Evolutionary conservation across 176 grass and related monocot species (phyloP).

Genomic region (Triticum urartu): DNA sequence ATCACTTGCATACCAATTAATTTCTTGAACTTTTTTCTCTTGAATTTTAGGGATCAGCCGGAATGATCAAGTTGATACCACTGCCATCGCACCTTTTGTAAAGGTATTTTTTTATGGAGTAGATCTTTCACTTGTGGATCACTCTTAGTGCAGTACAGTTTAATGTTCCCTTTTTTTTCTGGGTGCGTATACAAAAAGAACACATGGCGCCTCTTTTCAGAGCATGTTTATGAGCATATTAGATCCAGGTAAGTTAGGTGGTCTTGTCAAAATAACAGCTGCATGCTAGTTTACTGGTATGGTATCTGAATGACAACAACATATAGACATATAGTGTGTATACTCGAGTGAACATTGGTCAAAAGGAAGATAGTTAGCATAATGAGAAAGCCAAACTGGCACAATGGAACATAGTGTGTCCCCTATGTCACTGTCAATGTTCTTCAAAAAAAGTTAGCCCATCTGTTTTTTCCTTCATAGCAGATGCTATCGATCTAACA

Average conservation of each 20-base stretch:
- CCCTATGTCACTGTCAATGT: background rate
- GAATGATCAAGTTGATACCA: slow-evolving; percentile 47
- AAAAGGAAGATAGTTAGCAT: slow-evolving; percentile 2
- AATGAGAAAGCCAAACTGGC: background rate
- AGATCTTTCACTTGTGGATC: background rate
- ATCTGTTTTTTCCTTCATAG: background rate
- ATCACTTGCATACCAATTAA: background rate
- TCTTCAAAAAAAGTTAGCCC: background rate
- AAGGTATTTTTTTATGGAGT: slow-evolving; percentile 46
- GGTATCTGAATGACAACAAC: background rate
- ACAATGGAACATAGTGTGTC: background rate
- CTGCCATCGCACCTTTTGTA: slow-evolving; percentile 39
- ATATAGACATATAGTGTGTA: background rate
- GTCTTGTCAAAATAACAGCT: background rate
- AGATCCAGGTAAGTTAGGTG: background rate
- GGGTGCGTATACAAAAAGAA: background rate
- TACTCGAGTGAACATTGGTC: background rate
- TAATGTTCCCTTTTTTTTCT: background rate
- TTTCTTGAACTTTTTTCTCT: slow-evolving; percentile 1
- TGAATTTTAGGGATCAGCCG: slow-evolving; percentile 61
- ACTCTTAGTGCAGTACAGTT: background rate
- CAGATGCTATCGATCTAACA: background rate
- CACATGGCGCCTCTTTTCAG: background rate
- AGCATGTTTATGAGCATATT: background rate
- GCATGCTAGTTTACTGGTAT: background rate